These are phyloP conservation scores for Neospermospora avenae DNA, from an alignment of 2,329 filamentous ascomycete species.

Conservation along the genomic window DNA sequence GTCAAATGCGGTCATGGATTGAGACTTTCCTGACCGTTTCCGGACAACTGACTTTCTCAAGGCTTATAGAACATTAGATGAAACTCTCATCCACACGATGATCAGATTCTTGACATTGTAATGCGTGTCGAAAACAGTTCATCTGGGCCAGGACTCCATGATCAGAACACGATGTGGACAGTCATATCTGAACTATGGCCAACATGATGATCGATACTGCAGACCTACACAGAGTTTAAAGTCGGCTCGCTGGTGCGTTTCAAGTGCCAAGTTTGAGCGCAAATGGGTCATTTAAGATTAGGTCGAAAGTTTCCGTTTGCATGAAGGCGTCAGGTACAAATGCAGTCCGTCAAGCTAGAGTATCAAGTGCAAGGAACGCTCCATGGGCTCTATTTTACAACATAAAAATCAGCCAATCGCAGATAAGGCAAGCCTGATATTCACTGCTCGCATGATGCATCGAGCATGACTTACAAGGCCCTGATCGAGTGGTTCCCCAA, in stretches of 20 bases:
- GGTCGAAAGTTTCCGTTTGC: not conserved
- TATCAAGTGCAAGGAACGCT: not conserved
- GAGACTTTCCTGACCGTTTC: no score
- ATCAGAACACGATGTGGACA: no score
- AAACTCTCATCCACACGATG: not conserved
- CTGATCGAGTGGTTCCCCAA: not conserved
- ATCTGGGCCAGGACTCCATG: not conserved
- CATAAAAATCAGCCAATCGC: not conserved
- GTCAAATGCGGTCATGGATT: no score
- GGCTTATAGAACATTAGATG: not conserved
- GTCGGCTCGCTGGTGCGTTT: constrained; percentile 3
- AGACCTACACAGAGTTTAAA: not conserved
- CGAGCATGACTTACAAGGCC: not conserved
- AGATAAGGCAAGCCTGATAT: not conserved
- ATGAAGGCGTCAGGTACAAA: constrained; percentile 11
- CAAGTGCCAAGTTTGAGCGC: not conserved
- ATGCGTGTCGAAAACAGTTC: not conserved
- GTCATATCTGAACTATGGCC: not conserved
- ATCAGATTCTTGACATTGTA: not conserved
- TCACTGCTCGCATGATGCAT: not conserved
- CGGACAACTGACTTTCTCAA: no score
- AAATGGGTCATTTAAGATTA: not conserved
- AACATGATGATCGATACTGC: not conserved
- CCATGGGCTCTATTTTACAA: not conserved
- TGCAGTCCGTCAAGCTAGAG: not conserved